These are phyloP conservation scores for Naganishia liquefaciens DNA, from an alignment of 1,284 basidiomycete genomes.

Conservation along the genomic window DNA sequence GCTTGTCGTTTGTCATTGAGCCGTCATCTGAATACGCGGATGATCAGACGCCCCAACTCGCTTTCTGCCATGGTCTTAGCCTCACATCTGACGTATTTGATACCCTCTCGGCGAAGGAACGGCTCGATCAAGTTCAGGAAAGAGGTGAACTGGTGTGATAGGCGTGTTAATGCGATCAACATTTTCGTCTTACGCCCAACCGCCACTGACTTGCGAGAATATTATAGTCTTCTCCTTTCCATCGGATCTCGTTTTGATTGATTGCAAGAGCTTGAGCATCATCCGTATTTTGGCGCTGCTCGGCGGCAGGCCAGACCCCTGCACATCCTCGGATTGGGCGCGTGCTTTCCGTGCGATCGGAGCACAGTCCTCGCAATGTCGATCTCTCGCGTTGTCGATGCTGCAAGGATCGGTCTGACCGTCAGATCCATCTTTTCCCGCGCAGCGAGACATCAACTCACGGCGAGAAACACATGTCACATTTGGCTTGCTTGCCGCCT, in stretches of 20 bases:
- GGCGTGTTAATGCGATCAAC: too few relatives aligned
- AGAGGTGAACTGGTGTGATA: conserved; percentile 80
- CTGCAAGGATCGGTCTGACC: conserved; percentile 21
- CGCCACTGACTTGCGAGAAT: conserved; percentile 54
- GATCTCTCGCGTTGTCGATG: conserved; percentile 39
- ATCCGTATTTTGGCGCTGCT: conserved; percentile 85
- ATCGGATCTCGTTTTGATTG: conserved; percentile 65
- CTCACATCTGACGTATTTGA: conserved; percentile 82
- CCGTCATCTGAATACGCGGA: conserved; percentile 69
- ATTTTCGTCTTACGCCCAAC: too few relatives aligned
- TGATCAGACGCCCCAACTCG: conserved; percentile 7
- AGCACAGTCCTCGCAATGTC: conserved; percentile 64
- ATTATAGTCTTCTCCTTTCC: conserved; percentile 81
- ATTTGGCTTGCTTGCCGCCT: conserved; percentile 47
- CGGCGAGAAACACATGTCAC: conserved; percentile 71
- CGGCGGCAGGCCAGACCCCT: conserved; percentile 57
- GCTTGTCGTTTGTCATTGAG: conserved; percentile 72
- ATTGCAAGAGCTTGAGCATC: conserved; percentile 70
- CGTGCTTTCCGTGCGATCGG: conserved; percentile 35
- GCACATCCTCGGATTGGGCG: conserved; percentile 27
- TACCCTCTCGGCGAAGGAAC: conserved; percentile 67
- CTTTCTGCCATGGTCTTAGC: conserved; percentile 36
- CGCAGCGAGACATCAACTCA: conserved; percentile 53
- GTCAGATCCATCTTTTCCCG: too few relatives aligned
- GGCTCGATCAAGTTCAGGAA: conserved; percentile 86